These are phyloP conservation scores for Penicillium crystallinum DNA, from an alignment of 495 filamentous ascomycete species.

Conservation along the genomic window DNA sequence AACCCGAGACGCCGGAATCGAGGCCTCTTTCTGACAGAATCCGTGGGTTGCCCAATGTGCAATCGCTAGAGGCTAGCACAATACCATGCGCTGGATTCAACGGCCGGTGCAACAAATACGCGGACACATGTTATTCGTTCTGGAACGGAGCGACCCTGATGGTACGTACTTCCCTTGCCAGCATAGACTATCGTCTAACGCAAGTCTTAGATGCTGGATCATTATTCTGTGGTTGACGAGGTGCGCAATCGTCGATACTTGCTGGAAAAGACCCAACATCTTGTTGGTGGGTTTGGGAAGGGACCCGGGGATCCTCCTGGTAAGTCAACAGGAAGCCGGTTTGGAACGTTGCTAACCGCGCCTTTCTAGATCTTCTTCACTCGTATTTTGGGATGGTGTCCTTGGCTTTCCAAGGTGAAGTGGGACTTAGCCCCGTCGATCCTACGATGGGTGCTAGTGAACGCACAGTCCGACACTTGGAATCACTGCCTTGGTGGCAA, in stretches of 20 bases:
- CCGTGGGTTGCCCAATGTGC: slow-evolving; percentile 31
- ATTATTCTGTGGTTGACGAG: slow-evolving; percentile 54
- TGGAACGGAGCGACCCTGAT: slow-evolving; percentile 74
- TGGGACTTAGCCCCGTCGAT: slow-evolving; percentile 58
- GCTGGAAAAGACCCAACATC: slow-evolving; percentile 82
- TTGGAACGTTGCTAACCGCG: slow-evolving; percentile 7
- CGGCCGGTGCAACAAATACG: slow-evolving; percentile 79
- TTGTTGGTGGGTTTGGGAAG: slow-evolving; percentile 88
- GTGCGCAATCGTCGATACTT: slow-evolving; percentile 67
- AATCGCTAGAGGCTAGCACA: slow-evolving; percentile 23
- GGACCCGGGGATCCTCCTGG: slow-evolving; percentile 69
- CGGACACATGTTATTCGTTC: slow-evolving; percentile 93
- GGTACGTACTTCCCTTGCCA: slow-evolving; percentile 31
- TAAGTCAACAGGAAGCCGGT: slow-evolving; percentile 21
- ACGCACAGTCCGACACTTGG: slow-evolving; percentile 37
- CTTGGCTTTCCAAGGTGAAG: slow-evolving; percentile 62
- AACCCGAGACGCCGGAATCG: slow-evolving; percentile 22
- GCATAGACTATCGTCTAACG: slow-evolving; percentile 5
- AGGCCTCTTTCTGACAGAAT: slow-evolving; percentile 24
- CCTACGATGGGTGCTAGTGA: slow-evolving; percentile 61
- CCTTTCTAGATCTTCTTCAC: slow-evolving; percentile 69
- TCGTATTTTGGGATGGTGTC: slow-evolving; percentile 82
- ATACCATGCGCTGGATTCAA: slow-evolving; percentile 68
- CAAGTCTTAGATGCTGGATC: slow-evolving; percentile 56
- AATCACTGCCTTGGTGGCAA: slow-evolving; percentile 39